A percentile compares a stretch with the other conserved stretches of the same genome.
These are phyloP conservation scores for Ceratobasidium papillatum DNA, from an alignment of 1,284 basidiomycete genomes.

Conservation along the genomic window DNA sequence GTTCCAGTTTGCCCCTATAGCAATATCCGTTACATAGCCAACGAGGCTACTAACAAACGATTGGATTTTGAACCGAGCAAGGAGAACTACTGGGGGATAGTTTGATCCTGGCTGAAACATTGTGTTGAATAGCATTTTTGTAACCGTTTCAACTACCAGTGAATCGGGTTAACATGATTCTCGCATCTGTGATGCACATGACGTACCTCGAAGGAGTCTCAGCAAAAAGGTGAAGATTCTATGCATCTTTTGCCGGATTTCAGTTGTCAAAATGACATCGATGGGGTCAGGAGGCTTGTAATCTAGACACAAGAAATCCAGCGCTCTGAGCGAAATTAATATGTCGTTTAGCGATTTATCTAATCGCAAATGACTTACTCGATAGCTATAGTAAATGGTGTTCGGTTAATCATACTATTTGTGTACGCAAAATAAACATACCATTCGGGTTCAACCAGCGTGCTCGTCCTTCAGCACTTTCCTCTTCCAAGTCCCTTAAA, in stretches of 20 bases:
- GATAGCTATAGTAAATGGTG: slow-evolving; percentile 56
- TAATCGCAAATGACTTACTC: slow-evolving; percentile 59
- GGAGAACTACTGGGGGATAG: slow-evolving; percentile 57
- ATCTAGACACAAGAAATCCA: slow-evolving; percentile 88
- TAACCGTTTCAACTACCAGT: slow-evolving; percentile 71
- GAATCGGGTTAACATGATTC: slow-evolving; percentile 18
- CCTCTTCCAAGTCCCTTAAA: slow-evolving; percentile 72
- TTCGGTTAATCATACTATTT: slow-evolving; percentile 1
- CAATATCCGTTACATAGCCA: slow-evolving; percentile 77
- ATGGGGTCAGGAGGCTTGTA: slow-evolving; percentile 82
- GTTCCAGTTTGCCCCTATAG: slow-evolving; percentile 77
- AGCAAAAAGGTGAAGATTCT: slow-evolving; percentile 80
- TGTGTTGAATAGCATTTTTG: slow-evolving; percentile 68
- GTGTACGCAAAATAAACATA: slow-evolving; percentile 53
- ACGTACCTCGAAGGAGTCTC: slow-evolving; percentile 74
- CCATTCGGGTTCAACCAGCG: slow-evolving; percentile 81
- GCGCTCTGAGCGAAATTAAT: slow-evolving; percentile 58
- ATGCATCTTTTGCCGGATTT: slow-evolving; percentile 83
- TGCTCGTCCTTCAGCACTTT: slow-evolving; percentile 61
- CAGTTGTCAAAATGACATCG: slow-evolving; percentile 71
- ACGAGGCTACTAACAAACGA: slow-evolving; percentile 71
- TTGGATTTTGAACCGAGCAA: slow-evolving; percentile 76
- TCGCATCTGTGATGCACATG: not conserved
- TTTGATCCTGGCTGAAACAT: slow-evolving; percentile 45
- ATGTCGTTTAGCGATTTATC: not conserved